Evolutionary conservation across 2,329 filamentous ascomycete genomes (phyloP).

Genomic region (Ceratocystis papillata): DNA sequence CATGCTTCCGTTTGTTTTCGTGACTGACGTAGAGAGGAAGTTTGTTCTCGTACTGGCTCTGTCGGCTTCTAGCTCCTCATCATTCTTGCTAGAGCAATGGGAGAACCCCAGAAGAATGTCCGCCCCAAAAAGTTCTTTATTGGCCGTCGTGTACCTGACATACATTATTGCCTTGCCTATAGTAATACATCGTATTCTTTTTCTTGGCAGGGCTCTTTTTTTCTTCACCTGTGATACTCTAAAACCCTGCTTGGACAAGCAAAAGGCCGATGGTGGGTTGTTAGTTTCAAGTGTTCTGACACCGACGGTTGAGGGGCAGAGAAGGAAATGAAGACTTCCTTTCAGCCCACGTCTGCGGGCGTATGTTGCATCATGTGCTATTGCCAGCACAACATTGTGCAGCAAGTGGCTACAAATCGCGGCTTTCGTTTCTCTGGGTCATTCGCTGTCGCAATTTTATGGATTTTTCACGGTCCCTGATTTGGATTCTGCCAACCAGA

Average conservation of each 20-base stretch:
- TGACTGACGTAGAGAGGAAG: too few species aligned
- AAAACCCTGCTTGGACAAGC: constrained; percentile 47
- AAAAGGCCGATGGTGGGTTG: constrained; percentile 40
- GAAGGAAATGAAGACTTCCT: constrained; percentile 33
- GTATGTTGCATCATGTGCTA: constrained; percentile 48
- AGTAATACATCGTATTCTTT: too few species aligned
- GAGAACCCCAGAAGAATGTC: constrained; percentile 35
- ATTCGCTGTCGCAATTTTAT: constrained; percentile 48
- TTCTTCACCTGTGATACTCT: constrained; percentile 46
- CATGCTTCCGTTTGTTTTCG: too few species aligned
- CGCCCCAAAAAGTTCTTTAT: constrained; percentile 36
- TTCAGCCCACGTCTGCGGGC: constrained; percentile 49
- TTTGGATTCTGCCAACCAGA: constrained; percentile 50
- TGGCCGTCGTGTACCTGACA: neutral
- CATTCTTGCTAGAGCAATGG: too few species aligned
- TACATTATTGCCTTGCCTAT: neutral
- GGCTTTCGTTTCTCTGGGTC: constrained; percentile 46
- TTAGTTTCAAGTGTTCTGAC: constrained; percentile 21
- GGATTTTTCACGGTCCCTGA: constrained; percentile 42
- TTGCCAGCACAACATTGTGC: constrained; percentile 52
- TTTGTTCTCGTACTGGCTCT: too few species aligned
- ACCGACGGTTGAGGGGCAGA: neutral
- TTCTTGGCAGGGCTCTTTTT: neutral
- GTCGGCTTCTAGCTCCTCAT: too few species aligned
- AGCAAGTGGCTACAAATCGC: constrained; percentile 49